These are phyloP conservation scores for Omphalotus guepiniiformis DNA, from an alignment of 768 basidiomycete genomes.

Conservation along the genomic window DNA sequence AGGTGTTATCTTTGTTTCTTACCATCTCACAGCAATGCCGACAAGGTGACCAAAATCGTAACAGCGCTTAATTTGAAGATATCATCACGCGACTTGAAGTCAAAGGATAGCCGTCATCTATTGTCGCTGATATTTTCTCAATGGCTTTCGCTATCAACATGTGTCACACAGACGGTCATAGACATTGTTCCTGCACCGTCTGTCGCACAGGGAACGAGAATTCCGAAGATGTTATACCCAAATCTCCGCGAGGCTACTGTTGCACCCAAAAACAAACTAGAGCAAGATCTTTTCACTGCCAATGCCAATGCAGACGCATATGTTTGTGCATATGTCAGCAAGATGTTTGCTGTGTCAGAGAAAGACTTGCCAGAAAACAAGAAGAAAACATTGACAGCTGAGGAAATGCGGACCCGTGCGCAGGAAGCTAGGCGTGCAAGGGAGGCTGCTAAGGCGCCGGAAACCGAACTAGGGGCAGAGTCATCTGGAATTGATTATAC, in stretches of 20 bases:
- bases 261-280: conserved; percentile 73
- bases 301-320: conserved; percentile 51
- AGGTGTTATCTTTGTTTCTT: conserved; percentile 17
- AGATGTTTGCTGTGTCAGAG: conserved; percentile 92
- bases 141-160: conserved; percentile 93
- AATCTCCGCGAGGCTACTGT: conserved; percentile 48
- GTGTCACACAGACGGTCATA: conserved; percentile 87
- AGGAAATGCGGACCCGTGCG: conserved; percentile 73
- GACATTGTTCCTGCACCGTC: conserved; percentile 91
- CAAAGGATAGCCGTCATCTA: conserved; percentile 84
- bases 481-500: conserved; percentile 6
- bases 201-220: conserved; percentile 72
- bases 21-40: conserved; percentile 61
- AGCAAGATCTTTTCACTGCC: conserved; percentile 76
- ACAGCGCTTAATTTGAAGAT: conserved; percentile 78
- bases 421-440: conserved; percentile 44
- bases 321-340: conserved; percentile 88
- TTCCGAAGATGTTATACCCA: conserved; percentile 91
- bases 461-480: conserved; percentile 4
- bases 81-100: conserved; percentile 81
- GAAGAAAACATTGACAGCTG: conserved; percentile 69
- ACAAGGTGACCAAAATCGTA: conserved; percentile 87
- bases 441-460: conserved; percentile 19
- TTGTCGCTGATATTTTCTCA: conserved; percentile 87
- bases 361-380: conserved; percentile 86